phyloP scores from a whole-genome alignment of 1,284 basidiomycete species.

The Cutaneotrichosporon cavernicola region DNA sequence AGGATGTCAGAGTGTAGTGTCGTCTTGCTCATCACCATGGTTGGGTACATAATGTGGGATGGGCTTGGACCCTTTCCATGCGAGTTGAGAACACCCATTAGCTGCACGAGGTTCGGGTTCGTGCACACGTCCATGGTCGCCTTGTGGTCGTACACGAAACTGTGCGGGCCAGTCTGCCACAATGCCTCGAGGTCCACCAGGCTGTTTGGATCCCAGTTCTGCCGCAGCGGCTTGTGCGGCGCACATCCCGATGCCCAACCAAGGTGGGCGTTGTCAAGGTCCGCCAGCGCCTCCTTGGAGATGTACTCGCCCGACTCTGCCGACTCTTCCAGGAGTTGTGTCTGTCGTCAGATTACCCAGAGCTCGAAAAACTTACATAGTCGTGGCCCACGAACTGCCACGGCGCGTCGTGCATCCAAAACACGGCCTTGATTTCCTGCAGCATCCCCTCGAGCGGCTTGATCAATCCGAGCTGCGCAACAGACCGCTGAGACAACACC shows the following conservation, averaged over 20 bases:
- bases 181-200: conserved; percentile 35
- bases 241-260: conserved; percentile 51
- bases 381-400: conserved; percentile 51
- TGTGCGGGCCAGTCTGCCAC: conserved; percentile 37
- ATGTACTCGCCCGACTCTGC: conserved; percentile 46
- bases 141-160: conserved; percentile 49
- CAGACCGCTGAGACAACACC: conserved; percentile 35
- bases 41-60: conserved; percentile 56
- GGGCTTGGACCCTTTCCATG: conserved; percentile 58
- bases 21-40: conserved; percentile 62
- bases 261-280: conserved; percentile 42
- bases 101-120: conserved; percentile 59
- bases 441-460: conserved; percentile 34
- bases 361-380: conserved; percentile 40
- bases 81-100: conserved; percentile 61
- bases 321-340: conserved; percentile 38
- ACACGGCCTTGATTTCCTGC: conserved; percentile 41
- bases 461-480: conserved; percentile 41
- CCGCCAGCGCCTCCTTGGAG: conserved; percentile 17
- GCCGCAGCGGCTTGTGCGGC: conserved; percentile 43
- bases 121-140: conserved; percentile 63
- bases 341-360: conserved; percentile 26
- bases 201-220: conserved; percentile 31
- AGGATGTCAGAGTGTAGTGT: conserved; percentile 63
- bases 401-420: conserved; percentile 48